Evolutionary conservation across 2,329 filamentous ascomycete species (phyloP), one percentile per base, ranked within the genome.

Genomic region (Penicillium sp.): DNA sequence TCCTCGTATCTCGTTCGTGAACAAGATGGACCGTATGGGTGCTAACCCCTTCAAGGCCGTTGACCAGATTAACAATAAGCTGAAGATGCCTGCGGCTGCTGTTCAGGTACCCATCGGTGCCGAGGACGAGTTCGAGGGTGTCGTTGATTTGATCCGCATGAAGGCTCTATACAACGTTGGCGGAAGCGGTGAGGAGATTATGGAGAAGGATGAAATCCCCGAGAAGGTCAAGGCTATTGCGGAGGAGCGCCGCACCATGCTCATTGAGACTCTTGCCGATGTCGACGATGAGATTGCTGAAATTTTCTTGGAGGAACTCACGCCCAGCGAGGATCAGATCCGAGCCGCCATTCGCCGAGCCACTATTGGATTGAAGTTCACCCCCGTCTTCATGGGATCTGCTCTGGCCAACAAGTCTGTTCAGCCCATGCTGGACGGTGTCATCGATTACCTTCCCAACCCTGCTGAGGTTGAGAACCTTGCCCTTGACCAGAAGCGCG

Each of bases 11-110:
- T 95, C 87, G 48, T 98, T 98, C 65, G 83, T 98, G 68, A 98
- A 98, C 77, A 98, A 98, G 79, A 97, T 98, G 91, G 93, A 98
- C 67, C 85, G 93, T 58, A 96, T 96, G 86, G 93, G 93, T 53
- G 88, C 93, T 57, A 97, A 98, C 68, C 93, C 93, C 8, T 98
- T 90, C 82, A 96, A 95, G 73, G 90, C 89, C 8, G 83, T 98
- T 50, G 91, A 98, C 35, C 90, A 96, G 73, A 97, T 98, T 77
- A 96, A 95, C 75, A 81, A 84, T 63, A 98, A 98, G 74, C 81
- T 98, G 55, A 90, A 90, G 73, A 85, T 97, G 46, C 84, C 87
- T 29, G 93, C 93, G 31, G 93, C 93, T 12, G 93, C 93, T 17
- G 79, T 98, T 38, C 93, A 98, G 72, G 83, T 98, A 22, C 93